Evolutionary conservation across 441 rosid genomes (phyloP).

Genomic region (Manihot esculenta): DNA sequence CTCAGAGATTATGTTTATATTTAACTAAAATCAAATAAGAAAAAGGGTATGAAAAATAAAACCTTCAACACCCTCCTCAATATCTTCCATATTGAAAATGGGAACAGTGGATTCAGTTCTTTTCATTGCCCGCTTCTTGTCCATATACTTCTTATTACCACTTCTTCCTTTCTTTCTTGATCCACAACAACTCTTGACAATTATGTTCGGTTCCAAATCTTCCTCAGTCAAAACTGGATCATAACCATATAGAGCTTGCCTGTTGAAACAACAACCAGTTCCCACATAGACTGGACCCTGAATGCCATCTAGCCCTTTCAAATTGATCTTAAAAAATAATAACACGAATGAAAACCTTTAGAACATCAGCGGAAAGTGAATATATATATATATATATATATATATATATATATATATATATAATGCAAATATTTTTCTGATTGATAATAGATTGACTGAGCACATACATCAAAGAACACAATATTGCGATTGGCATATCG

Average conservation of each 20-base stretch:
- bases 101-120: conserved; percentile 97
- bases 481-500: conserved; percentile 99
- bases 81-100: conserved; percentile 97
- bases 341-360: conserved; percentile 4
- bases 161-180: conserved; percentile 81
- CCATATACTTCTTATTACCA: conserved; percentile 63
- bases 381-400: too few relatives aligned
- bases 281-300: conserved; percentile 99
- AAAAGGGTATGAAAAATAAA: conserved; percentile 23
- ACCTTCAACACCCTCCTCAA: conserved; percentile 99
- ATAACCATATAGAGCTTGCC: conserved; percentile 96
- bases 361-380: too few relatives aligned
- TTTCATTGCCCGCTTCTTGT: conserved; percentile 67
- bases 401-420: too few relatives aligned
- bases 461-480: conserved; percentile 91
- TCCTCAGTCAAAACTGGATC: conserved; percentile 95
- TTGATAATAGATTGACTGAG: conserved; percentile 19
- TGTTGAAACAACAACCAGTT: conserved; percentile 94
- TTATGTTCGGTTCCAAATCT: conserved; percentile 88
- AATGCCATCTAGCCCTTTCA: conserved; percentile 95
- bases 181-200: conserved; percentile 95
- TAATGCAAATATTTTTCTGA: background rate
- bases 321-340: conserved; percentile 63
- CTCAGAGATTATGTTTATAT: background rate
- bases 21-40: background rate